Base-by-base conservation (phyloP, 1,284 basidiomycete genomes). In the Rhodotorula sp. region DNA sequence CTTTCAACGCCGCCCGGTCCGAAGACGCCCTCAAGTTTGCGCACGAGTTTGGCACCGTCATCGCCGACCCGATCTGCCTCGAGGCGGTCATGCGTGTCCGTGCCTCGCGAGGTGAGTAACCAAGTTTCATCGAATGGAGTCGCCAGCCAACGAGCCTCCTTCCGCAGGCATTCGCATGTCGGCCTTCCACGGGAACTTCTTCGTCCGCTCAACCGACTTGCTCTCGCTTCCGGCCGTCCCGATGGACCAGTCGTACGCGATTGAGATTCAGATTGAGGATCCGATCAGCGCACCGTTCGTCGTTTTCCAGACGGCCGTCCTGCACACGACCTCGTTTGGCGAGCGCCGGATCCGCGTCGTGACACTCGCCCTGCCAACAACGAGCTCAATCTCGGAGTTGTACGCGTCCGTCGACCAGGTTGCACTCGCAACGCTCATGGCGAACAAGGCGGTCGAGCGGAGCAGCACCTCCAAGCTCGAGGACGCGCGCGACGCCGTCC, bases 101-200 rank as follows among this genome's bases (percentile, higher is more conserved):
- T 74, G 94, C 94, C 36, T 92, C 94, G 2, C 86, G 92, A 82
- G 92, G 90, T 90, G 69, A 47, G 81, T 77, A 3, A 44, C 15
- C n/a, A 10, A 29, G 29, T 44, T 30, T 34, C 24, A 36, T n/a
- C 39, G 29, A 10, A 5, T 0, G 15, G 27, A 56, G 13, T 19
- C 10, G 32, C 0, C 13, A 13, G n/a, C 48, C 51, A 34, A 60
- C 59, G 11, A 11, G 13, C 13, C 24, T 30, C 44, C 11, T 1
- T 10, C 27, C 36, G 44, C 77, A 89, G 91, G 94, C 68, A 84
- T 99, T 66, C 90, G 96, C 68, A 94, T 98, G 89, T 89, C 93
- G 9, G 92, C 92, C 2, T 99, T 97, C 90, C 94, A 99, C 78
- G 96, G 96, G 76, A 99, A 99, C 85, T 99, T 99, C 84, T 99